phyloP scores from a whole-genome alignment of 2,329 filamentous ascomycete genomes.

The Aspergillus sclerotialis region DNA sequence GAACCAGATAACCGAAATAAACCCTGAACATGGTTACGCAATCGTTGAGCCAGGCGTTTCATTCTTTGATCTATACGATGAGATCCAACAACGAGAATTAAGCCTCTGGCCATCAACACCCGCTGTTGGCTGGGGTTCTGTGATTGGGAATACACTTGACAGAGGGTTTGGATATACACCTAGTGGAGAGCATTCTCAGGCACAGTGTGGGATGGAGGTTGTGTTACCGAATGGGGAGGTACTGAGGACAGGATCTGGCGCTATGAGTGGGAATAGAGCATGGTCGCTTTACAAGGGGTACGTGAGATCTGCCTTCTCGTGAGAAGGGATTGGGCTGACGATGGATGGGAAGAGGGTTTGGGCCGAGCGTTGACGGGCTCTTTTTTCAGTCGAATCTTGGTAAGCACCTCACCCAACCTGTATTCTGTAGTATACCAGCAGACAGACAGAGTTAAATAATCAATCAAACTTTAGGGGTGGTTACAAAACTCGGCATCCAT shows the following conservation, averaged over 20 bases:
- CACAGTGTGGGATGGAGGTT: constrained; percentile 39
- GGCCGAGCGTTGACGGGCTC: constrained; percentile 37
- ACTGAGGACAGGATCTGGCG: constrained; percentile 43
- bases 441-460: too few species aligned
- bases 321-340: constrained; percentile 40
- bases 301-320: constrained; percentile 2
- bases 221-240: constrained; percentile 41
- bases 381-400: constrained; percentile 49
- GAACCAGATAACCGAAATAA: constrained; percentile 47
- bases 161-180: constrained; percentile 42
- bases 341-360: constrained; percentile 36
- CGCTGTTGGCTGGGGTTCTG: constrained; percentile 36
- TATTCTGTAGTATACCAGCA: too few species aligned
- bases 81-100: too few species aligned
- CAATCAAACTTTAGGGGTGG: too few species aligned
- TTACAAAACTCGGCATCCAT: too few species aligned
- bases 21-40: constrained; percentile 44
- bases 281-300: background rate
- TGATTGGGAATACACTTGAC: constrained; percentile 43
- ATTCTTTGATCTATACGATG: constrained; percentile 45
- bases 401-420: too few species aligned
- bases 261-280: constrained; percentile 10
- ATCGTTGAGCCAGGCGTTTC: constrained; percentile 53
- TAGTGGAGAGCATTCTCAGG: background rate
- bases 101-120: constrained; percentile 1